These are phyloP conservation scores for Tuctoria greenei DNA, from an alignment of 176 grass and related monocot species.

Conservation along the genomic window DNA sequence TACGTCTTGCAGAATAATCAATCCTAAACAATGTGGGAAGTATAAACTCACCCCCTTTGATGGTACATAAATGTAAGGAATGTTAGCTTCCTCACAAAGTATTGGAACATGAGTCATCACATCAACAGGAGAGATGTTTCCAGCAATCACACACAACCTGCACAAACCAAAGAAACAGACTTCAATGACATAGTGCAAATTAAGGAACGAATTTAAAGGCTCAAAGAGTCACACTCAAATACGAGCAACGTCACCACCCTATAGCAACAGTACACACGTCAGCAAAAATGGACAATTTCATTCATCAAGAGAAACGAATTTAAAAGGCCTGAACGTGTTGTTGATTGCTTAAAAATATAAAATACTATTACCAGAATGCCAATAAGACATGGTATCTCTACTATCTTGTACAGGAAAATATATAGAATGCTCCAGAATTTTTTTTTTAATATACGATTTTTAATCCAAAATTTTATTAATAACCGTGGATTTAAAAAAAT, in stretches of 20 bases:
- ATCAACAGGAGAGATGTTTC: conserved; percentile 96
- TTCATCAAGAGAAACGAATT: no score
- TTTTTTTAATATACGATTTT: no score
- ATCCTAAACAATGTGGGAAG: neutral
- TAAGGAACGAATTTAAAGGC: neutral
- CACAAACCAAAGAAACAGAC: neutral
- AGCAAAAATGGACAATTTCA: conserved; percentile 1
- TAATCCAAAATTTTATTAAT: no score
- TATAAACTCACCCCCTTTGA: conserved; percentile 56
- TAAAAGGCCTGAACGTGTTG: no score
- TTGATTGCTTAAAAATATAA: neutral
- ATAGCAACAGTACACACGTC: neutral
- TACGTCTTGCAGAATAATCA: neutral
- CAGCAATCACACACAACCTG: conserved; percentile 87
- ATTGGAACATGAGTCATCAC: conserved; percentile 89
- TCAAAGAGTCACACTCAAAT: neutral
- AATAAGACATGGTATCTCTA: neutral
- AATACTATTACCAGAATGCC: neutral
- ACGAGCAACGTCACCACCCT: neutral
- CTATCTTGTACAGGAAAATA: neutral
- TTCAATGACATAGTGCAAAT: neutral
- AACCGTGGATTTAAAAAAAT: no score
- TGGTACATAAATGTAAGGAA: conserved; percentile 81
- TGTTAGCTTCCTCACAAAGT: conserved; percentile 78
- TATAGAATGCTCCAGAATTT: neutral